A percentile compares a stretch with the other conserved stretches of the same genome.
These are phyloP conservation scores for Xerophyta viscosa DNA, from an alignment of 106 monocot genomes.

Conservation along the genomic window DNA sequence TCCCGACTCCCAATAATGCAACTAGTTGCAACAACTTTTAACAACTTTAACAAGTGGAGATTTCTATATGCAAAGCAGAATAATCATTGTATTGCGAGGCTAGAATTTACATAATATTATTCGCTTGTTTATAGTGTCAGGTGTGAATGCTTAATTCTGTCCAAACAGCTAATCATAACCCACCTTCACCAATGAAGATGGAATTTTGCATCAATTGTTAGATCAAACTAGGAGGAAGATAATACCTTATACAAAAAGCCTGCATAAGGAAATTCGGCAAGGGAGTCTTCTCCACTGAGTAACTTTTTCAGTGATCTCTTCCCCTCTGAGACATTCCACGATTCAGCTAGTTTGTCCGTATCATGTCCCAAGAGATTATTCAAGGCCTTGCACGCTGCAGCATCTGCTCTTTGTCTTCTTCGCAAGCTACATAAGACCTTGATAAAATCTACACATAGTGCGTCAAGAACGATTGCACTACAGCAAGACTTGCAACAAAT, in stretches of 20 bases:
- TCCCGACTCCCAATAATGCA: too few relatives aligned
- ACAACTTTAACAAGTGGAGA: too few relatives aligned
- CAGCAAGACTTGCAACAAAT: conserved; percentile 78
- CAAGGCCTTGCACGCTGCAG: conserved; percentile 52
- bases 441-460: conserved; percentile 76
- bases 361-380: conserved; percentile 36
- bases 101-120: too few relatives aligned
- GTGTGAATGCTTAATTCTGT: too few relatives aligned
- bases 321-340: conserved; percentile 22
- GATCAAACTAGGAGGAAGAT: neutral
- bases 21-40: too few relatives aligned
- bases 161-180: too few relatives aligned
- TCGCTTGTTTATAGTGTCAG: too few relatives aligned
- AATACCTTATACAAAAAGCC: conserved; percentile 64
- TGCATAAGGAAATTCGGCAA: conserved; percentile 94
- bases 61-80: too few relatives aligned
- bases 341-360: conserved; percentile 11
- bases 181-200: too few relatives aligned
- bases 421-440: conserved; percentile 71
- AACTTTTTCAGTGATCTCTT: conserved; percentile 39
- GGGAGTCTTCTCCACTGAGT: conserved; percentile 66
- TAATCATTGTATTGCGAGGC: too few relatives aligned
- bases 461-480: conserved; percentile 40
- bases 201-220: neutral
- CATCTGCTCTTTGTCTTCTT: conserved; percentile 56